Evolutionary conservation across 1,284 basidiomycete species (phyloP).

Genomic region (Taiwanofungus camphoratus): DNA sequence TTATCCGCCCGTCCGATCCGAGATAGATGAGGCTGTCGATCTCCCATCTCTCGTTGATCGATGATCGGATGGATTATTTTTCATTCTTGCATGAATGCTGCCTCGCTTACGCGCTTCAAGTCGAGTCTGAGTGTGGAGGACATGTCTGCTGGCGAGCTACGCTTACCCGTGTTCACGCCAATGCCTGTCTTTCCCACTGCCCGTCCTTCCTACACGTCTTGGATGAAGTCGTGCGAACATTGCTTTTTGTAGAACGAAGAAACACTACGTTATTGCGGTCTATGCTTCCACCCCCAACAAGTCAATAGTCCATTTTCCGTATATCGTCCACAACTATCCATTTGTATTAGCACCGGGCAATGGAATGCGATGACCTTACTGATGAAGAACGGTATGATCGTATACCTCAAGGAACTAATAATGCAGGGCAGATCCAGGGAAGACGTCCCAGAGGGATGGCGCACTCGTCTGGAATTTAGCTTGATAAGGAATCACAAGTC

Average conservation of each 20-base stretch:
- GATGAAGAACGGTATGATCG: constrained; percentile 16
- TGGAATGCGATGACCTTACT: constrained; percentile 21
- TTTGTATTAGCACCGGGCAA: constrained; percentile 19
- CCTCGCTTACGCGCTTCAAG: constrained; percentile 9
- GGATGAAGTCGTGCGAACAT: constrained; percentile 10
- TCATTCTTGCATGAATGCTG: constrained; percentile 9
- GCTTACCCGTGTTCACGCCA: constrained; percentile 3
- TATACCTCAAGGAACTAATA: constrained; percentile 18
- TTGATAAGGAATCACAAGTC: too few relatives aligned
- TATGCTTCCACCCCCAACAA: constrained; percentile 3
- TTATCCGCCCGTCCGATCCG: constrained; percentile 16
- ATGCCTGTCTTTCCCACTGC: constrained; percentile 3
- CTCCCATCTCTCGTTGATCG: constrained; percentile 36
- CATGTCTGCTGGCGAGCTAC: background rate
- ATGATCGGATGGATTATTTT: constrained; percentile 16
- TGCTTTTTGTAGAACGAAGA: constrained; percentile 19
- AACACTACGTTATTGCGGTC: constrained; percentile 17
- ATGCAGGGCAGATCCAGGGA: background rate
- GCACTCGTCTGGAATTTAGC: too few relatives aligned
- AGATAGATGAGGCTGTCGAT: constrained; percentile 16
- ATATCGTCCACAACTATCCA: constrained; percentile 7
- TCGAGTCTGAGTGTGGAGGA: constrained; percentile 8
- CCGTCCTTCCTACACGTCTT: constrained; percentile 6
- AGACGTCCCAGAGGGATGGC: background rate
- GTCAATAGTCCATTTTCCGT: constrained; percentile 5